Conservation (phyloP, 2,329 filamentous ascomycete species). For the Aspergillus chevalieri region DNA sequence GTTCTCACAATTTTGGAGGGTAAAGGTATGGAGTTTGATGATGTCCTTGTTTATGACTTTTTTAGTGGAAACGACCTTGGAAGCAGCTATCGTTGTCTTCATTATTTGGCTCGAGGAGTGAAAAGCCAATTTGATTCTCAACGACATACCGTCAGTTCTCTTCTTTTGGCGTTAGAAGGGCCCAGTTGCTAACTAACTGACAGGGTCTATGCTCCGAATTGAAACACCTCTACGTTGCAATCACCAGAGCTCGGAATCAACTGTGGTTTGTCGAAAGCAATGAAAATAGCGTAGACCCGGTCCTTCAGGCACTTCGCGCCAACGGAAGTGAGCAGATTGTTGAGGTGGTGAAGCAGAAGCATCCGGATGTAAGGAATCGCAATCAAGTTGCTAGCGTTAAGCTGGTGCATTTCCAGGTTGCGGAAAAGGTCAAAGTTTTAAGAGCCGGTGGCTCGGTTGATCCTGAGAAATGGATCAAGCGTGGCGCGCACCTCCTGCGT, state of each 20-base stretch:
- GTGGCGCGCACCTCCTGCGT: too few species aligned
- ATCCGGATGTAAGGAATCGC: constrained; percentile 4
- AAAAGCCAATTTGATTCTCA: constrained; percentile 12
- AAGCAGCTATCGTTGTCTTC: constrained; percentile 15
- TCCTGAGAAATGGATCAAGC: neutral
- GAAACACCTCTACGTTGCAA: constrained; percentile 23
- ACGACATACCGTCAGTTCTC: constrained; percentile 11
- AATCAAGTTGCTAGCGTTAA: too few species aligned
- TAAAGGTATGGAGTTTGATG: constrained; percentile 34
- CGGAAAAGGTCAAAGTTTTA: constrained; percentile 11
- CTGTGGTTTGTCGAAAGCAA: constrained; percentile 18
- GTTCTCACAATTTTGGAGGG: constrained; percentile 28
- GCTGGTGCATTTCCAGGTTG: constrained; percentile 2
- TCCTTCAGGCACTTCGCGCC: constrained; percentile 11
- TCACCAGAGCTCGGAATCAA: constrained; percentile 22
- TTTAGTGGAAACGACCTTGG: constrained; percentile 17
- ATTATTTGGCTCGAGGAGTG: constrained; percentile 5
- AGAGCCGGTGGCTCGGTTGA: constrained; percentile 15
- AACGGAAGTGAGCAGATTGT: constrained; percentile 4
- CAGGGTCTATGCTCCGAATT: neutral
- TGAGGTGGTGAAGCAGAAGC: constrained; percentile 11
- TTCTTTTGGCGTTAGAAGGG: neutral
- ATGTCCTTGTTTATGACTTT: constrained; percentile 29
- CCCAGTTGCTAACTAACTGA: too few species aligned
- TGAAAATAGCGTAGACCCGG: constrained; percentile 5